Conservation (phyloP, 2,329 filamentous ascomycete genomes). For the Arachnomyces sp. region DNA sequence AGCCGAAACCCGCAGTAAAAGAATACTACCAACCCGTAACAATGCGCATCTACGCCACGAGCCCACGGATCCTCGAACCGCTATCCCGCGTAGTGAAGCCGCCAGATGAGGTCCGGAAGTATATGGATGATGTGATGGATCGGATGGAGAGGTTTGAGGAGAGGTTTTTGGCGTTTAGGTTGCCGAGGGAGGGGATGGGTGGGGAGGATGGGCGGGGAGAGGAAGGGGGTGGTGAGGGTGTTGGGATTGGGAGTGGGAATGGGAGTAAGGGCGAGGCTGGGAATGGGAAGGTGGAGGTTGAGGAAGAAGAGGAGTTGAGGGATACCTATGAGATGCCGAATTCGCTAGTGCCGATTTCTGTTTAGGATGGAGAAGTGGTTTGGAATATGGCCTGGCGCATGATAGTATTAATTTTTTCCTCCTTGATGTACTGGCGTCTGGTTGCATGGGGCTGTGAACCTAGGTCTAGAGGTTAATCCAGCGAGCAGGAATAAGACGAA, state of each 20-base stretch:
- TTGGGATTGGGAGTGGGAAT: slow-evolving; percentile 14
- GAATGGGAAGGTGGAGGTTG: slow-evolving; percentile 14
- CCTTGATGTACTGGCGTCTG: no score
- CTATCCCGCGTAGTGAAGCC: slow-evolving; percentile 50
- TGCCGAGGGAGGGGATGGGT: slow-evolving; percentile 36
- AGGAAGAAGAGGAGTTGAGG: slow-evolving; percentile 28
- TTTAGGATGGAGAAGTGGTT: slow-evolving; percentile 13
- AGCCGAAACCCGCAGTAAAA: slow-evolving; percentile 20
- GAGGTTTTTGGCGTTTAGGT: slow-evolving; percentile 47
- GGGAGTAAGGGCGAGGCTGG: slow-evolving; percentile 21
- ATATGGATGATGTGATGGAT: slow-evolving; percentile 52
- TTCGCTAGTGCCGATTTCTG: slow-evolving; percentile 21
- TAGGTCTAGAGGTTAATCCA: no score
- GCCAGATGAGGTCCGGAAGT: slow-evolving; percentile 43
- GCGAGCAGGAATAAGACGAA: no score
- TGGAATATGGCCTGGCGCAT: not conserved
- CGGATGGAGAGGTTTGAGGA: slow-evolving; percentile 47
- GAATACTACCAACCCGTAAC: slow-evolving; percentile 48
- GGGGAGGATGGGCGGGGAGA: slow-evolving; percentile 22
- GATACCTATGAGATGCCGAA: slow-evolving; percentile 34
- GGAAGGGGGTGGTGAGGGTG: slow-evolving; percentile 14
- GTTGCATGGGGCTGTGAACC: no score
- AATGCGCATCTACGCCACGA: slow-evolving; percentile 46
- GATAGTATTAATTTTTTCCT: no score
- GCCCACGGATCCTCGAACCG: slow-evolving; percentile 46